Conservation (phyloP, 2,329 filamentous ascomycete genomes). For the Coniochaeta sp. region DNA sequence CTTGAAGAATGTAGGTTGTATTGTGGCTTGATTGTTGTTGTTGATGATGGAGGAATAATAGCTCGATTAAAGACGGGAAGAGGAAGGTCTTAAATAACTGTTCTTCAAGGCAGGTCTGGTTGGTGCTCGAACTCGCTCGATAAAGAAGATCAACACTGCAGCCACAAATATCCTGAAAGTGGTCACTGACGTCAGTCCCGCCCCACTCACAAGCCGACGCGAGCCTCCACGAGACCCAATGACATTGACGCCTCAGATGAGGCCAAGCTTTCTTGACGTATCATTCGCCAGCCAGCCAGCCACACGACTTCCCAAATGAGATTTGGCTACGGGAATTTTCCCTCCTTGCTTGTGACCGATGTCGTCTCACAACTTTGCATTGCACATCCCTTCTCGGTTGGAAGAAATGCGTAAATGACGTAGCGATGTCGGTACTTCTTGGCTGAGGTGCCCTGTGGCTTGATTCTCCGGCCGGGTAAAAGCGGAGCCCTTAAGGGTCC, state of each 20-base stretch:
- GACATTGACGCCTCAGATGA: neutral
- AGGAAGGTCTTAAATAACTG: neutral
- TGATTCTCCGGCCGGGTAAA: no score
- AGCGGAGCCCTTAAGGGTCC: no score
- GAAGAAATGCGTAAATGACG: no score
- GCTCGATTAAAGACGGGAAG: neutral
- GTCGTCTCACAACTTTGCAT: neutral
- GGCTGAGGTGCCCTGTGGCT: no score
- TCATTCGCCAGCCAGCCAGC: neutral
- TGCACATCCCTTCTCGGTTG: no score
- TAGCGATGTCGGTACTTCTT: no score
- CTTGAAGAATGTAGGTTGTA: neutral
- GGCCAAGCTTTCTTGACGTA: neutral
- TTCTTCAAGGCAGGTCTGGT: neutral
- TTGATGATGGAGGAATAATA: neutral
- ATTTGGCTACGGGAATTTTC: neutral
- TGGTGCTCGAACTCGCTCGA: neutral
- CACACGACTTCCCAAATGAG: neutral
- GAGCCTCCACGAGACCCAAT: neutral
- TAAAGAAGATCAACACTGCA: slow-evolving; percentile 2
- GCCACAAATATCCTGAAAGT: neutral
- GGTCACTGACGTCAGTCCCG: neutral
- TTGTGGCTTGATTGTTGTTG: neutral
- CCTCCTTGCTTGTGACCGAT: neutral
- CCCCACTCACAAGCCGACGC: neutral